phyloP scores from a whole-genome alignment of 2,329 filamentous ascomycete genomes.

The Stagonosporopsis rhizophila region DNA sequence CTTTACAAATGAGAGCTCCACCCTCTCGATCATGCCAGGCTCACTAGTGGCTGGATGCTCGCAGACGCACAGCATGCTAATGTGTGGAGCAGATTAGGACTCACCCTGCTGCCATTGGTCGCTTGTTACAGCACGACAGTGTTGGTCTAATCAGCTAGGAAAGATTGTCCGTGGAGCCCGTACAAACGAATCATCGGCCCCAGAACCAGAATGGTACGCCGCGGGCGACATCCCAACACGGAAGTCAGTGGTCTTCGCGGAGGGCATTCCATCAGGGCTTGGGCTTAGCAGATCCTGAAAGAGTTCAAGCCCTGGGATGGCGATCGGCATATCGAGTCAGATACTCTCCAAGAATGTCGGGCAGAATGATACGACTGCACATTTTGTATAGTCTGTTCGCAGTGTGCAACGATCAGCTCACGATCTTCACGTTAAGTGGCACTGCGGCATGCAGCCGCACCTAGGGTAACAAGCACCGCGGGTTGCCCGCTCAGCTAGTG shows the following conservation, averaged over 20 bases:
- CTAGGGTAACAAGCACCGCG: not conserved
- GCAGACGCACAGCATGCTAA: constrained; percentile 4
- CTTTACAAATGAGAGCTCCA: constrained; percentile 11
- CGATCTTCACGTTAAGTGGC: not conserved
- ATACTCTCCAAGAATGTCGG: not conserved
- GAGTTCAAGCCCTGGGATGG: not conserved
- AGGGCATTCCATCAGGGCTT: constrained; percentile 1
- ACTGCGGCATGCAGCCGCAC: constrained; percentile 4
- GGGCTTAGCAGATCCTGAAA: not conserved
- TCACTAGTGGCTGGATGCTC: constrained; percentile 2
- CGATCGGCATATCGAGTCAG: constrained; percentile 6
- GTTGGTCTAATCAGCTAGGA: not conserved
- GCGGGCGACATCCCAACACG: not conserved
- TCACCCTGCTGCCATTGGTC: not conserved
- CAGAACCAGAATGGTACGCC: not conserved
- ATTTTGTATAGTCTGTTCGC: not conserved
- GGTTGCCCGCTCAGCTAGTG: not conserved
- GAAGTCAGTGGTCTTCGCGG: not conserved
- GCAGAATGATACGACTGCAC: not conserved
- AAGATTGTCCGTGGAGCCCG: not conserved
- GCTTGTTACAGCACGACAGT: not conserved
- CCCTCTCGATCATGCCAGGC: constrained; percentile 1
- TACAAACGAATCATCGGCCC: not conserved
- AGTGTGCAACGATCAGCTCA: not conserved
- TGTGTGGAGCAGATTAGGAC: constrained; percentile 7